Base-by-base conservation (phyloP, 495 filamentous ascomycete genomes). In the Pseudotulostoma volvatum region DNA sequence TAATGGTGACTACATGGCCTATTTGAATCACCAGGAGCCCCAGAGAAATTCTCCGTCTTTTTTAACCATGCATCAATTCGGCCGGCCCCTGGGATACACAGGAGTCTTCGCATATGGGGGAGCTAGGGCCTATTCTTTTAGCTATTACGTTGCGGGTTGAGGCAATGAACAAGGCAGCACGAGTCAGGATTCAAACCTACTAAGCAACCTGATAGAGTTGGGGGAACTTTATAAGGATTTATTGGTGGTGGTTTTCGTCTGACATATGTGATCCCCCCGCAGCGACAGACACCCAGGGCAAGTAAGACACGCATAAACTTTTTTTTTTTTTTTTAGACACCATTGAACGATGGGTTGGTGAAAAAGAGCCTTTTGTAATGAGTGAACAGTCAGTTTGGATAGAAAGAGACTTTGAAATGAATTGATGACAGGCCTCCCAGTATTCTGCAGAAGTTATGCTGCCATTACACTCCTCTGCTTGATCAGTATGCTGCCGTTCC, bases 21-120 rank as follows among this genome's bases (percentile, higher is more conserved):
- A n/a, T n/a, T n/a, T n/a, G n/a, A n/a, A n/a, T n/a, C n/a, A n/a
- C n/a, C n/a, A n/a, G n/a, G n/a, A n/a, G n/a, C n/a, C n/a, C n/a
- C n/a, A n/a, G n/a, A n/a, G n/a, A n/a, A n/a, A n/a, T n/a, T n/a
- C 7, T 18, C 34, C n/a, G 5, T 18, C 40, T n/a, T 46, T 46
- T 23, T 11, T 46, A 13, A 46, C 18, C 7, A 46, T 46, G 44
- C 40, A 46, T 17, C 39, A 46, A 17, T 46, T 30, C 11, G 39
- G 39, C n/a, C n/a, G n/a, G n/a, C 15, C 40, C 43, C 4, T 43
- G 39, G 35, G 18, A 42, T 31, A 46, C 44, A 7, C 16, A 16
- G 2, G 4, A 17, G 28, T 14, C 36, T 1, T 13, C 28, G 3
- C 11, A 39, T 13, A 43, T 43, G 36, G 13, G 11, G 3, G 11